Evolutionary conservation across 2,329 filamentous ascomycete species (phyloP).

Genomic region (Cryoendolithus antarcticus): DNA sequence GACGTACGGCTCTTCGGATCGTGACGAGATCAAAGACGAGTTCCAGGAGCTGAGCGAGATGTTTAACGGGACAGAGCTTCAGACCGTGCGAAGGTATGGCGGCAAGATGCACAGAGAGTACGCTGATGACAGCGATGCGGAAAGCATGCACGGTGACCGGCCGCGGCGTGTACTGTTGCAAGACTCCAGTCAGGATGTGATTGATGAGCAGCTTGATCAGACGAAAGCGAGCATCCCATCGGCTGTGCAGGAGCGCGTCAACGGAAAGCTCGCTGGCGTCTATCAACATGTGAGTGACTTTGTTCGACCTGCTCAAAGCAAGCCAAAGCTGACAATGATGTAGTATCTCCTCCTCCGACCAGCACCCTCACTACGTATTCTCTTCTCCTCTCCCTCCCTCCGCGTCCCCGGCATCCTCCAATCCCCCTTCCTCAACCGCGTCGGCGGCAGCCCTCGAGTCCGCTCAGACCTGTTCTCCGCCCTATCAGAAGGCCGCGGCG

Average conservation of each 20-base stretch:
- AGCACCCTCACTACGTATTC: slow-evolving; percentile 35
- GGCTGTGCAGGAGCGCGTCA: slow-evolving; percentile 17
- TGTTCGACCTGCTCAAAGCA: too few relatives aligned
- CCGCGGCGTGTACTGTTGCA: slow-evolving; percentile 36
- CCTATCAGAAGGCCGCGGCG: slow-evolving; percentile 54
- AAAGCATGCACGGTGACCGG: slow-evolving; percentile 12
- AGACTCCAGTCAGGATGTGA: slow-evolving; percentile 29
- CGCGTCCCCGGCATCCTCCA: slow-evolving; percentile 38
- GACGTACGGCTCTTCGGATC: too few relatives aligned
- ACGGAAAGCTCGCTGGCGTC: slow-evolving; percentile 37
- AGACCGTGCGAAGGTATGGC: slow-evolving; percentile 49
- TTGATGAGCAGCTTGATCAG: slow-evolving; percentile 12
- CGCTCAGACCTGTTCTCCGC: slow-evolving; percentile 46
- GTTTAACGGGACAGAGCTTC: slow-evolving; percentile 55
- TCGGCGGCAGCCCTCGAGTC: slow-evolving; percentile 39
- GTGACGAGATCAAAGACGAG: slow-evolving; percentile 40
- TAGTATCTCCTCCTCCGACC: slow-evolving; percentile 38
- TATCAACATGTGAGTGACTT: slow-evolving; percentile 43
- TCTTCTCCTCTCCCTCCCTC: slow-evolving; percentile 38
- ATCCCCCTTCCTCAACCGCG: slow-evolving; percentile 36
- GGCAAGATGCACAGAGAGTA: slow-evolving; percentile 50
- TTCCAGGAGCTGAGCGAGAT: slow-evolving; percentile 57
- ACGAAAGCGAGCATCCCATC: slow-evolving; percentile 8
- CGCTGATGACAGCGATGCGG: slow-evolving; percentile 35
- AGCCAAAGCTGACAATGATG: not conserved